Evolutionary conservation across 2,329 filamentous ascomycete species (phyloP).

Genomic region (Hypoxylon sp.): DNA sequence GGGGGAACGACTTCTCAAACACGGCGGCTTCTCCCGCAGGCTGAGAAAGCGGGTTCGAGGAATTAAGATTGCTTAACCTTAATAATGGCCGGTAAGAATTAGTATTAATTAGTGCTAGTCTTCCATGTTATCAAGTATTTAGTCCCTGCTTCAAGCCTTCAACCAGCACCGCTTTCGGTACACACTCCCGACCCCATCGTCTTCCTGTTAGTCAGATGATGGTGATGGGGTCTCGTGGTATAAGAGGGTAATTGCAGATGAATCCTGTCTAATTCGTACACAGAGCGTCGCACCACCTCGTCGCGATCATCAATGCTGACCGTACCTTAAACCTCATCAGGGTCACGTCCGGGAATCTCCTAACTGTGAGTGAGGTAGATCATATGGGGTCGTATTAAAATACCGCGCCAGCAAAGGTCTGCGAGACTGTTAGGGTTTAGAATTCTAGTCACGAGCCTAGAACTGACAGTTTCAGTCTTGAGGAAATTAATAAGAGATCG

Average conservation of each 20-base stretch:
- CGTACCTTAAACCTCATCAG: conserved; percentile 29
- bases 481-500: conserved; percentile 21
- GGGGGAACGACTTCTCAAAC: conserved; percentile 38
- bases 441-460: conserved; percentile 32
- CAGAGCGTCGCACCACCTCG: conserved; percentile 20
- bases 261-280: conserved; percentile 9
- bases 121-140: conserved; percentile 1
- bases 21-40: conserved; percentile 31
- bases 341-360: conserved; percentile 36
- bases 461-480: conserved; percentile 14
- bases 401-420: conserved; percentile 19
- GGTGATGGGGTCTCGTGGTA: conserved; percentile 27
- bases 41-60: conserved; percentile 17
- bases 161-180: conserved; percentile 3
- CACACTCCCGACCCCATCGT: conserved; percentile 24
- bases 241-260: conserved; percentile 17
- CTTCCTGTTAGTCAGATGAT: conserved; percentile 24
- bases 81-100: conserved; percentile 5
- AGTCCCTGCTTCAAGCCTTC: conserved; percentile 10
- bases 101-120: conserved; percentile 8
- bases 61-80: conserved; percentile 31
- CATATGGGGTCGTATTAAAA: conserved; percentile 36
- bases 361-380: conserved; percentile 28
- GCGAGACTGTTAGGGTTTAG: conserved; percentile 5
- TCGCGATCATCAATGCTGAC: conserved; percentile 25